A percentile compares a stretch with the other conserved stretches of the same genome.
phyloP scores from a whole-genome alignment of 495 filamentous ascomycete species.

The Xanthoparmelia taractica region DNA sequence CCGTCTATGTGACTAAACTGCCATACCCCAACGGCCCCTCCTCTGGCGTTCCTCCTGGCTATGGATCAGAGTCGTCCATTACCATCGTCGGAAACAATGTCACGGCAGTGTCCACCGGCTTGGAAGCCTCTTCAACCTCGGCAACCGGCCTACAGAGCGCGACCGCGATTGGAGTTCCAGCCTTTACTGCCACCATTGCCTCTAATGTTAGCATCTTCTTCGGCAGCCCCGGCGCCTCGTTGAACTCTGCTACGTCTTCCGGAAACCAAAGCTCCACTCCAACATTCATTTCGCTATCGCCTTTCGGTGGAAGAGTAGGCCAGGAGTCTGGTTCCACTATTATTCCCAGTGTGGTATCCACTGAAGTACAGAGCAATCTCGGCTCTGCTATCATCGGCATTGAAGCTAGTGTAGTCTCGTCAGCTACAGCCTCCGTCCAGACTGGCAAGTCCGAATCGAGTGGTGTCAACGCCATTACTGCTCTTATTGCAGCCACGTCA shows the following conservation, averaged over 20 bases:
- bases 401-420: background rate
- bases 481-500: background rate
- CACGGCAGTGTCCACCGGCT: background rate
- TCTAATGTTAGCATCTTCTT: background rate
- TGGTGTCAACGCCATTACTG: background rate
- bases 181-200: background rate
- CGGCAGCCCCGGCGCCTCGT: background rate
- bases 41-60: conserved; percentile 24
- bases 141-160: background rate
- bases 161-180: background rate
- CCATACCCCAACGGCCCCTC: conserved; percentile 15
- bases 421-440: background rate
- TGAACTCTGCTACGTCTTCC: background rate
- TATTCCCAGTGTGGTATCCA: background rate
- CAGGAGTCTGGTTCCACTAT: background rate
- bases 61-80: conserved; percentile 16
- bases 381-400: background rate
- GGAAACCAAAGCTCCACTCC: background rate
- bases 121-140: background rate
- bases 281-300: conserved; percentile 1
- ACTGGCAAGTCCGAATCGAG: background rate
- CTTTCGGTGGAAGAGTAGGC: conserved; percentile 2
- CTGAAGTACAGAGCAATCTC: background rate
- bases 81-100: background rate
- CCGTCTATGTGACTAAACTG: conserved; percentile 21